Base-by-base conservation (phyloP, 495 filamentous ascomycete genomes). In the Echria macrotheca region DNA sequence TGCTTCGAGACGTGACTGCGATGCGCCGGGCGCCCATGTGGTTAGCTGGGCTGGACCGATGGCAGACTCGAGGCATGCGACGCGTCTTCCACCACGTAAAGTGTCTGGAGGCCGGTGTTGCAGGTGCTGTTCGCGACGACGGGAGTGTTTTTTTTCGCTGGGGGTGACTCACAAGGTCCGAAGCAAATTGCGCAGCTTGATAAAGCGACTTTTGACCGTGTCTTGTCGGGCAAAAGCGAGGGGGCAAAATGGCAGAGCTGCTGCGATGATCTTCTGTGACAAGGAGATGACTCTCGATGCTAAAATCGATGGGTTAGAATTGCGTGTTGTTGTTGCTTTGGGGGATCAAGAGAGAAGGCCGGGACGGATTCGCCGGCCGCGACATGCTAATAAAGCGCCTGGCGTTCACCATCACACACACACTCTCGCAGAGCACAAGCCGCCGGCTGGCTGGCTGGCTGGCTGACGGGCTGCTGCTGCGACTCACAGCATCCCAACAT, bases 261-360 rank as follows among this genome's bases (percentile, higher is more conserved):
- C 58, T 66, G 69, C 72, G 73, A 75, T 65, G 64, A 68, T 71
- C 71, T 64, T 70, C 73, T 71, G 73, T 72, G 72, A 76, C 73
- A 69, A 65, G 17, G 65, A 67, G 69, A 68, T 63, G 62, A 70
- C 67, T 75, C 73, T 74, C 69, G 56, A 61, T 61, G 55, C 57
- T 63, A 61, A 59, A 63, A 55, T 62, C 55, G 57, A 63, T 67
- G 60, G 63, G 60, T 61, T 57, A 48, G 47, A 60, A 61, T 62
- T 63, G 69, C 58, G 57, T 59, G 55, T 60, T 65, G 60, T 62
- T 72, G 67, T 70, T 73, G 70, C 64, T 67, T 72, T 66, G 63
- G 55, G 49, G 59, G 55, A 59, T 55, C 57, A 63, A 64, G 64
- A 63, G 61, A 62, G 31, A 39, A 46, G 35, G 49, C 55, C 60